Conservation (phyloP, 768 basidiomycete species). For the Thelephora ganbajun region DNA sequence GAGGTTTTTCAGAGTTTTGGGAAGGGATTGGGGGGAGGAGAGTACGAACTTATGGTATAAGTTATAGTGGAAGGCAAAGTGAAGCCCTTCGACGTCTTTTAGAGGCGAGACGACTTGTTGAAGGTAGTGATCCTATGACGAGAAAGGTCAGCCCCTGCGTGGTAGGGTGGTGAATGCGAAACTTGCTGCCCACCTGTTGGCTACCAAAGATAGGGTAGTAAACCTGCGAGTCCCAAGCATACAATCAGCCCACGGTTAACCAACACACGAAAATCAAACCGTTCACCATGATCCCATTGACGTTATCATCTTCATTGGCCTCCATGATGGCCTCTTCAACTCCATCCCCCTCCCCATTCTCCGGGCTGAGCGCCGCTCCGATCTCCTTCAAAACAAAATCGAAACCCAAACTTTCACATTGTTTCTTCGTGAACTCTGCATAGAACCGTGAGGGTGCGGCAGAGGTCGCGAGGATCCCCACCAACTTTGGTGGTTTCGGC, state of each 20-base stretch:
- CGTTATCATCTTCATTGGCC: constrained; percentile 74
- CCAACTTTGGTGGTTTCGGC: constrained; percentile 50
- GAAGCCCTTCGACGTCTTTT: constrained; percentile 95
- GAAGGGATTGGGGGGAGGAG: neutral
- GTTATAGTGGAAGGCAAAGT: constrained; percentile 93
- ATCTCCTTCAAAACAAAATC: constrained; percentile 68
- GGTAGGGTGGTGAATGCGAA: neutral
- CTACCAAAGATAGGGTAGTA: constrained; percentile 95
- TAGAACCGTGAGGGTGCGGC: constrained; percentile 71
- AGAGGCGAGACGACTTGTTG: constrained; percentile 94
- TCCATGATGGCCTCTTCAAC: constrained; percentile 95
- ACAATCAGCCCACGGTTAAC: neutral
- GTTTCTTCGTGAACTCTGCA: constrained; percentile 83
- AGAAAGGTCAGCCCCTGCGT: neutral
- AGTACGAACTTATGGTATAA: constrained; percentile 81
- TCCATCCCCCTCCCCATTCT: constrained; percentile 65
- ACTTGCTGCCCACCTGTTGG: constrained; percentile 50
- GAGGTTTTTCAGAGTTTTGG: neutral
- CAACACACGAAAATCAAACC: neutral
- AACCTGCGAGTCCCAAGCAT: constrained; percentile 32
- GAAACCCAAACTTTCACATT: constrained; percentile 81
- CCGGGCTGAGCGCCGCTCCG: constrained; percentile 43
- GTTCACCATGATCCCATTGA: constrained; percentile 91
- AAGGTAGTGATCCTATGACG: constrained; percentile 77
- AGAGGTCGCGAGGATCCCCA: constrained; percentile 84